phyloP scores from a whole-genome alignment of 2,329 filamentous ascomycete species.

The Nemania abortiva region DNA sequence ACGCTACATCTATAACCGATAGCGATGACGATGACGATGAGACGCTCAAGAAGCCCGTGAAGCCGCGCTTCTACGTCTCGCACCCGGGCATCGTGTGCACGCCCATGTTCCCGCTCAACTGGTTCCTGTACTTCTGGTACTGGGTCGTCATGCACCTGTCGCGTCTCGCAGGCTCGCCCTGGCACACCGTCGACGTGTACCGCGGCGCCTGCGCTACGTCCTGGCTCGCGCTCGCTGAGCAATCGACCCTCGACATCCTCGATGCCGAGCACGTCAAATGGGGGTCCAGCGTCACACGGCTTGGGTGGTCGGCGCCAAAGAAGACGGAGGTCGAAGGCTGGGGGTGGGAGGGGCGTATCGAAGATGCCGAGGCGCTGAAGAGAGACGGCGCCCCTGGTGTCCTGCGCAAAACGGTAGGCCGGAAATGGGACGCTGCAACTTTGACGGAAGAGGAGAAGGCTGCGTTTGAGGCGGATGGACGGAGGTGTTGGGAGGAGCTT shows the following conservation, averaged over 20 bases:
- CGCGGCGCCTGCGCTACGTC: constrained; percentile 79
- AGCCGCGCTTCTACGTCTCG: constrained; percentile 78
- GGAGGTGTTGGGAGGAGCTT: constrained; percentile 75
- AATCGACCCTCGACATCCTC: constrained; percentile 69
- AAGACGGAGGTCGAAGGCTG: constrained; percentile 88
- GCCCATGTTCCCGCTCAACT: constrained; percentile 79
- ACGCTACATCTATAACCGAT: constrained; percentile 42
- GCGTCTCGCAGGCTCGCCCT: constrained; percentile 85
- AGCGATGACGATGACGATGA: constrained; percentile 1
- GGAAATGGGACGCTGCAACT: constrained; percentile 69
- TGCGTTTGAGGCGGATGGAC: constrained; percentile 73
- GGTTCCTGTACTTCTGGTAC: constrained; percentile 78
- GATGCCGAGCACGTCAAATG: constrained; percentile 77
- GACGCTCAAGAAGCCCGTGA: constrained; percentile 45
- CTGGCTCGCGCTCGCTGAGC: constrained; percentile 79
- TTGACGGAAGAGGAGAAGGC: constrained; percentile 70
- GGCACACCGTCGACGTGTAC: constrained; percentile 85
- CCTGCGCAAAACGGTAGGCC: constrained; percentile 65
- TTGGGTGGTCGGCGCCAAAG: constrained; percentile 71
- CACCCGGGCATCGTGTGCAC: constrained; percentile 92
- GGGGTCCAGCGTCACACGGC: constrained; percentile 77
- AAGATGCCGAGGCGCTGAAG: constrained; percentile 59
- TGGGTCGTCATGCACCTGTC: constrained; percentile 74
- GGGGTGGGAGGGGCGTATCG: constrained; percentile 76
- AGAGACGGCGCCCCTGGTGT: constrained; percentile 61